These are phyloP conservation scores for Fraxinus excelsior DNA, from an alignment of 257 asterid species.

Conservation along the genomic window DNA sequence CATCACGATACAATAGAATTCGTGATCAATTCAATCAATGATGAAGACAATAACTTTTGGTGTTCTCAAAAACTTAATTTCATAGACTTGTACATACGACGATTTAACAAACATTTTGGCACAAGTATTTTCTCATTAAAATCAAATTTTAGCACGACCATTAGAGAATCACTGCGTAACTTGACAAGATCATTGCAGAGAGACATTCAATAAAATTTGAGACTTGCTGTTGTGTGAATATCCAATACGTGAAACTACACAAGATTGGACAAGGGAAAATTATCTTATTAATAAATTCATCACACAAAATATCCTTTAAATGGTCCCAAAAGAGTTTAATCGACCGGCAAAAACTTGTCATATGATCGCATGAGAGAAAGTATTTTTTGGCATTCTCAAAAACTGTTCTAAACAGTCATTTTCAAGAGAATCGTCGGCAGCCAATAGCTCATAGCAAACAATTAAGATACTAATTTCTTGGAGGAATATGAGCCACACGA, in stretches of 20 bases:
- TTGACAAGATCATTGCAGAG: neutral
- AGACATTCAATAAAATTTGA: neutral
- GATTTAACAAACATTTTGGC: no score
- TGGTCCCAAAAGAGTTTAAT: no score
- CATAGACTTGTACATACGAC: no score
- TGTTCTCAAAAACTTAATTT: no score
- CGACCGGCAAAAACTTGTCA: neutral
- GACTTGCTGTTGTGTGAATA: no score
- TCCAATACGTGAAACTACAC: no score
- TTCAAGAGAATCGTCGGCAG: conserved; percentile 16
- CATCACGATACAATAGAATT: no score
- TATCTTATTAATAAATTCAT: no score
- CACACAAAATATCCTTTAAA: no score
- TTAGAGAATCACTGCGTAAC: neutral
- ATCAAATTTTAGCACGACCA: neutral
- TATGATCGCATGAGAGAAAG: neutral
- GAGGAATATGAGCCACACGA: conserved; percentile 8
- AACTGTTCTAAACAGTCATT: neutral
- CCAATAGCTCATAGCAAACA: neutral
- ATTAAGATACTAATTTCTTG: neutral
- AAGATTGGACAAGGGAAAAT: no score
- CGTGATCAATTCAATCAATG: no score
- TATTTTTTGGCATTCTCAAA: neutral
- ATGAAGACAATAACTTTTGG: no score
- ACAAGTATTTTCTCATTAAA: neutral